phyloP scores from a whole-genome alignment of 441 rosid genomes.

The Biscutella auriculata region DNA sequence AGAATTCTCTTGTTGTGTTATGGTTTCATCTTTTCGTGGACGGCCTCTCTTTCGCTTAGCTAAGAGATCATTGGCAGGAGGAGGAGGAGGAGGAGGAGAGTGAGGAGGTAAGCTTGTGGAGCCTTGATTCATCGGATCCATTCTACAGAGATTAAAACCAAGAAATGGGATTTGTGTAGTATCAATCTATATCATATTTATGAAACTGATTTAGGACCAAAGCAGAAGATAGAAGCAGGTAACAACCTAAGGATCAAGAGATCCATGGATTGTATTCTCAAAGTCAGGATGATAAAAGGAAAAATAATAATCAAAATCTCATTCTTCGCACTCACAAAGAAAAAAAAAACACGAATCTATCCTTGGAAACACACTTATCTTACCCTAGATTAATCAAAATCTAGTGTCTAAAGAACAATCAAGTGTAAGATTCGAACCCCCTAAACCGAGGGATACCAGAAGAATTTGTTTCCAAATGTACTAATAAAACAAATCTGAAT shows the following conservation, averaged over 20 bases:
- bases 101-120: slow-evolving; percentile 25
- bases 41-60: slow-evolving; percentile 64
- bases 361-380: neutral
- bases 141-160: slow-evolving; percentile 12
- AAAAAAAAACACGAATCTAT: no score
- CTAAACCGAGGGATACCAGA: neutral
- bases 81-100: no score
- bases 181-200: neutral
- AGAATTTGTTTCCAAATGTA: neutral
- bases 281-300: neutral
- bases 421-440: neutral
- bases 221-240: neutral
- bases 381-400: neutral
- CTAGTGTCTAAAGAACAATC: neutral
- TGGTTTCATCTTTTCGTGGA: slow-evolving; percentile 48
- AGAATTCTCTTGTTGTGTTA: slow-evolving; percentile 25
- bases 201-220: neutral
- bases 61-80: slow-evolving; percentile 28
- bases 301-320: neutral
- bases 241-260: neutral
- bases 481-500: neutral
- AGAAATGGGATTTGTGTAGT: neutral
- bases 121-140: slow-evolving; percentile 42
- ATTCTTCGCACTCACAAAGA: neutral
- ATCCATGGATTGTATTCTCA: neutral